These are phyloP conservation scores for Gossypium schwendimanii DNA, from an alignment of 441 rosid genomes.

Conservation along the genomic window DNA sequence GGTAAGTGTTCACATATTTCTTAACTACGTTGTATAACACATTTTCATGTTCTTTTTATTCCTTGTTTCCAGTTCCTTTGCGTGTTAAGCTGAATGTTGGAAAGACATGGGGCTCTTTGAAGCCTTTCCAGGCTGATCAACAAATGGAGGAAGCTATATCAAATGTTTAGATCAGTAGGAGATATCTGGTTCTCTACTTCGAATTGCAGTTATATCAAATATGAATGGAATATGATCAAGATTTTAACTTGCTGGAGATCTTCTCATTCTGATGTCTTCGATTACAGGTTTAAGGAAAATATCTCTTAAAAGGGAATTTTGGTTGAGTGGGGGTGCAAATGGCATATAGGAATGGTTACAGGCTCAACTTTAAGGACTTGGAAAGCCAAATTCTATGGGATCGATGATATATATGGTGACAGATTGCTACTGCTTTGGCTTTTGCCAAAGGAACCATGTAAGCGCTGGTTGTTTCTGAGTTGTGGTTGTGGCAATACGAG, in stretches of 20 bases:
- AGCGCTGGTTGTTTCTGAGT: constrained; percentile 35
- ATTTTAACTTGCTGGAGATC: not conserved
- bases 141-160: constrained; percentile 20
- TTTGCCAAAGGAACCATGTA: constrained; percentile 24
- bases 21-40: not conserved
- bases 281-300: not conserved
- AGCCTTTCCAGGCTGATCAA: constrained; percentile 47
- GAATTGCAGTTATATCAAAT: not conserved
- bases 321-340: constrained; percentile 25
- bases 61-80: constrained; percentile 63
- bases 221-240: not conserved
- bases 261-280: not conserved
- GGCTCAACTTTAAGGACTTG: constrained; percentile 73
- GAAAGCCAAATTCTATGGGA: constrained; percentile 81
- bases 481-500: constrained; percentile 74
- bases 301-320: not conserved
- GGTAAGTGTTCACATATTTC: constrained; percentile 35
- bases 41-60: not conserved
- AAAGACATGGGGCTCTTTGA: constrained; percentile 90
- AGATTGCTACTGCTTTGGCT: constrained; percentile 59
- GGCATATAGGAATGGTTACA: constrained; percentile 69
- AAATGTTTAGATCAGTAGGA: constrained; percentile 17
- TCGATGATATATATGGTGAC: constrained; percentile 84
- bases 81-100: constrained; percentile 81
- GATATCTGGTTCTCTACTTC: not conserved